Evolutionary conservation across 352 stramenopile genomes (phyloP), one percentile per base, ranked within the genome.

Genomic region (Pythium apleroticum): DNA sequence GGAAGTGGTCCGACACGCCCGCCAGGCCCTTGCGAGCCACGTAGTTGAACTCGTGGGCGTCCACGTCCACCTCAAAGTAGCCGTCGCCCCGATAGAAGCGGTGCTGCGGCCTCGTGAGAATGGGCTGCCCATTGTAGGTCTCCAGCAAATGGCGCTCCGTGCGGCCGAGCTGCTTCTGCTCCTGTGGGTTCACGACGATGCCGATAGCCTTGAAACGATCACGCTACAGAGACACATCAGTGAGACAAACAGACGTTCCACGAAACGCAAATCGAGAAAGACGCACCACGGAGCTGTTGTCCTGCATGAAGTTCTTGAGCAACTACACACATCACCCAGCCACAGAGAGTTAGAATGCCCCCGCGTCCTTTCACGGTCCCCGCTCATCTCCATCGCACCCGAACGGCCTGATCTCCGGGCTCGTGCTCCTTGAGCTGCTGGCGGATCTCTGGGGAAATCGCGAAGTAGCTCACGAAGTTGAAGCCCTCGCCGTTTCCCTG

Each of bases 21-120:
- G 84, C 81, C 1, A 94, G 74, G 0, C 83, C 83, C 52, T 90
- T 91, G 22, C 85, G 81, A 15, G 85, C 85, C 15, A 94, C 78
- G 46, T 87, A 94, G 57, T 94, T 94, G 73, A 94, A 94, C 55
- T 89, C 74, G 54, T 94, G 85, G 5, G 81, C 85, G 52, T 94
- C 84, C 30, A 94, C 83, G 52, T 94, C 85, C 14, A 94, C 77
- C 54, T 94, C 85, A 67, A 92, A 92, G 74, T 94, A 94, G 33
- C 80, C 75, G 19, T 87, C 71, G 3, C 81, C 83, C 9, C 63
- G 70, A 46, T 89, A 89, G 63, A 94, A 94, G 10, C 73, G 78
- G 31, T 94, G 85, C 68, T 94, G 85, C 15, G 85, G 85, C 0
- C 85, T 81, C 4, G 85, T 94, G 37, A 94, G 73, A 61, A 94